Conservation (phyloP, 192 early-diverging fungal species). For the Rhizophagus clarus region DNA sequence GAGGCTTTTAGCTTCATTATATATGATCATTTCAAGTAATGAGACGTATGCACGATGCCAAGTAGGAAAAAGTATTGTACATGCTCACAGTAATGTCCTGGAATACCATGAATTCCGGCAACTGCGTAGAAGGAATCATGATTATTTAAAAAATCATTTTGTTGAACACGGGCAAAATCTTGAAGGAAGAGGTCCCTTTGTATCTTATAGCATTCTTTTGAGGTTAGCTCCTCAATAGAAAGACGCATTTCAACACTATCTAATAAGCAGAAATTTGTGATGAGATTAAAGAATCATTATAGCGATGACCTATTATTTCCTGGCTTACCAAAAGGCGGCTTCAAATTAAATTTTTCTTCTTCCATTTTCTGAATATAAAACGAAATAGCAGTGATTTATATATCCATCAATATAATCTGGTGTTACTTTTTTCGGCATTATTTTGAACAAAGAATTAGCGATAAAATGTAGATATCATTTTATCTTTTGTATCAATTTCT, state of each 20-base stretch:
- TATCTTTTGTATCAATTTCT: too few species aligned
- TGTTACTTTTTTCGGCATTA: too few species aligned
- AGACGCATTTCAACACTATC: neutral
- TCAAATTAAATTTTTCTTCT: too few species aligned
- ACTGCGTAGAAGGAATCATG: neutral
- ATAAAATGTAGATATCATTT: too few species aligned
- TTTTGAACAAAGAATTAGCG: too few species aligned
- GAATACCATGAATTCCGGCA: conserved; percentile 9
- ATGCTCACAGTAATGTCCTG: neutral
- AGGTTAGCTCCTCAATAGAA: conserved; percentile 4
- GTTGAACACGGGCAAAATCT: conserved; percentile 6
- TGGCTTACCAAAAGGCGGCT: too few species aligned
- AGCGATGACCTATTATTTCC: too few species aligned
- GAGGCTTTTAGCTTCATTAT: neutral
- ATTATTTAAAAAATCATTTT: neutral
- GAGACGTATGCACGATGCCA: conserved; percentile 25
- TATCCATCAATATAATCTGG: too few species aligned
- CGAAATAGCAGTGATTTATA: too few species aligned
- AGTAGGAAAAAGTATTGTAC: too few species aligned
- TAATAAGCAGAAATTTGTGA: neutral
- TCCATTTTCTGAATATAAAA: too few species aligned
- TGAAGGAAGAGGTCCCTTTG: conserved; percentile 3
- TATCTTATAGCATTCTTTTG: neutral
- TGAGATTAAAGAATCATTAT: too few species aligned
- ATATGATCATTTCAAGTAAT: conserved; percentile 16